phyloP scores from a whole-genome alignment of 495 filamentous ascomycete species.

The Penicillium herquei region DNA sequence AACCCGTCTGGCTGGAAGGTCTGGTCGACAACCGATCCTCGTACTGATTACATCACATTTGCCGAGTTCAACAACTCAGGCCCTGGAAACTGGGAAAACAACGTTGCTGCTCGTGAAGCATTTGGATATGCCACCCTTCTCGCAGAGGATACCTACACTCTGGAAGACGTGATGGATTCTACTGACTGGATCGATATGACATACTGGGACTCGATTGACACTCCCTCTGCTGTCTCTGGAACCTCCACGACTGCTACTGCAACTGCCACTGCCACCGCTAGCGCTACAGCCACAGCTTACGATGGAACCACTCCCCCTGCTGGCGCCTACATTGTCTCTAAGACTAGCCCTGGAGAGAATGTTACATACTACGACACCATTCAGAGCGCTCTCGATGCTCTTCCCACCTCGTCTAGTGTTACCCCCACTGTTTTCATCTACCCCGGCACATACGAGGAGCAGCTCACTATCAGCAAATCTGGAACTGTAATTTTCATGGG shows the following conservation, averaged over 20 bases:
- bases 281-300: constrained; percentile 2
- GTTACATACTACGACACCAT: constrained; percentile 7
- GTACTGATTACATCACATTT: constrained; percentile 10
- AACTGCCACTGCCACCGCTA: neutral
- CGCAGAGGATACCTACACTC: constrained; percentile 7
- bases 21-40: constrained; percentile 13
- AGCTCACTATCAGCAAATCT: constrained; percentile 12
- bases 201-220: constrained; percentile 9
- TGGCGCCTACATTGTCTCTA: constrained; percentile 11
- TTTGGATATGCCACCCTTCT: constrained; percentile 10
- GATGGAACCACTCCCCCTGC: constrained; percentile 8
- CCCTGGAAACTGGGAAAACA: constrained; percentile 11
- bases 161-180: constrained; percentile 8
- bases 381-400: constrained; percentile 7
- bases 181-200: constrained; percentile 15
- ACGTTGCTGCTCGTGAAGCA: constrained; percentile 3
- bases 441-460: constrained; percentile 11
- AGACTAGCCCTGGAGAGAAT: constrained; percentile 2
- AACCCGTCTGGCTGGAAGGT: constrained; percentile 14
- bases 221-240: constrained; percentile 1
- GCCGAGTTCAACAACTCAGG: constrained; percentile 13
- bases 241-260: neutral
- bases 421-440: constrained; percentile 10
- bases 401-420: neutral
- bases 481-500: constrained; percentile 10